Conservation (phyloP, 1,139 yeast genomes). For the Pichia cactophila region DNA sequence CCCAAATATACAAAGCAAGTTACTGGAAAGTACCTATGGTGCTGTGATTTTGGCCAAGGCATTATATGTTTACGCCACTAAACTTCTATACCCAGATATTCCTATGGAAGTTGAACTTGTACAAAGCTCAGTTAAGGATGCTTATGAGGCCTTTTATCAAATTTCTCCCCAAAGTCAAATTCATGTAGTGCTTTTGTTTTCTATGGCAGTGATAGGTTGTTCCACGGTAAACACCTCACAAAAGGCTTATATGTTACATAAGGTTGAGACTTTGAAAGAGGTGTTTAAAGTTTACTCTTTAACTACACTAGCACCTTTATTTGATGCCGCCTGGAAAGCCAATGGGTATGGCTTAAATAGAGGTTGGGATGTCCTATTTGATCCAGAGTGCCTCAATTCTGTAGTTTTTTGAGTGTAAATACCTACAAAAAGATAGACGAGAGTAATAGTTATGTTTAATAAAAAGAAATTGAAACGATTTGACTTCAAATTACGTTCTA, state of each 20-base stretch:
- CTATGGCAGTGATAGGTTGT: constrained; percentile 19
- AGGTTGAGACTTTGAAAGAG: constrained; percentile 15
- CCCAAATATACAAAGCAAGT: constrained; percentile 16
- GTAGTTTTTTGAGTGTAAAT: neutral
- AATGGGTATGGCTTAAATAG: neutral
- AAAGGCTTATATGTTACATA: constrained; percentile 17
- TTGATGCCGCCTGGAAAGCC: constrained; percentile 14
- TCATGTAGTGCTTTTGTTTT: constrained; percentile 18
- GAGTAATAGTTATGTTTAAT: too few relatives aligned
- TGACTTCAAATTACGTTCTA: too few relatives aligned
- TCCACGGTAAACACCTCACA: constrained; percentile 14
- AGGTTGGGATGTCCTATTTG: constrained; percentile 9
- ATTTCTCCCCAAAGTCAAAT: constrained; percentile 17
- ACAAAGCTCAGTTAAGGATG: constrained; percentile 11
- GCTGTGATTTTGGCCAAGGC: constrained; percentile 21
- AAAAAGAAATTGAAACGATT: too few relatives aligned
- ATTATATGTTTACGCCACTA: constrained; percentile 17
- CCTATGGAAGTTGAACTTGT: constrained; percentile 10
- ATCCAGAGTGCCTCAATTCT: constrained; percentile 1
- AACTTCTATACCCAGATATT: constrained; percentile 17
- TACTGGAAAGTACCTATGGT: constrained; percentile 23
- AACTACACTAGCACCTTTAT: constrained; percentile 8
- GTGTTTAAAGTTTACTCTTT: constrained; percentile 11
- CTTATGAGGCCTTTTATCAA: constrained; percentile 14
- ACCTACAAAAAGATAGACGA: neutral